Conservation (phyloP, 2,329 filamentous ascomycete species). For the Zarea fungicola region DNA sequence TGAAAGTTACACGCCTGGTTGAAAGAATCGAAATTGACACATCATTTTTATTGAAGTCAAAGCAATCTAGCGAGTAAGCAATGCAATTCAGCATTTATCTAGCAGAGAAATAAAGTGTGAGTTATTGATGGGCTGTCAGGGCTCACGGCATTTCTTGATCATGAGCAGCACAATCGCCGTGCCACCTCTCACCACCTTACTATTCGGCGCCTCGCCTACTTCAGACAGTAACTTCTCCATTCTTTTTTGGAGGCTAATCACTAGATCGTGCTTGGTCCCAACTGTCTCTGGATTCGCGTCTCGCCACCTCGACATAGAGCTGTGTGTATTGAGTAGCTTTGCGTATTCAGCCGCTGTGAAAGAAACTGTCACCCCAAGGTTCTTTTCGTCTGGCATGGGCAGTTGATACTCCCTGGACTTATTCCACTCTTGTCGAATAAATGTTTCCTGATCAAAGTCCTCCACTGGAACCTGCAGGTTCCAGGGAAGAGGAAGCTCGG, state of each 20-base stretch:
- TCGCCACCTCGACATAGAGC: slow-evolving; percentile 38
- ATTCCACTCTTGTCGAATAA: slow-evolving; percentile 40
- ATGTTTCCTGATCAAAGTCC: slow-evolving; percentile 34
- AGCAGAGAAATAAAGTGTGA: no score
- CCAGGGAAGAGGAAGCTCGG: slow-evolving; percentile 45
- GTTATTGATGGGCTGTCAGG: no score
- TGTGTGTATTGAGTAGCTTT: slow-evolving; percentile 31
- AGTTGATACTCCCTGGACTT: background rate
- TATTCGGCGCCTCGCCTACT: slow-evolving; percentile 6
- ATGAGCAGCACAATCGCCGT: background rate
- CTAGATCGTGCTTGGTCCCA: slow-evolving; percentile 35
- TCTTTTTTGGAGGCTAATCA: slow-evolving; percentile 15
- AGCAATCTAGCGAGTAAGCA: no score
- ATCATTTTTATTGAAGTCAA: no score
- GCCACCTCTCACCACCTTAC: background rate
- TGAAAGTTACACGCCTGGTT: no score
- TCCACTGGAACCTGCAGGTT: slow-evolving; percentile 25
- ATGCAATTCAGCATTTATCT: no score
- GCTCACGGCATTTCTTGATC: no score
- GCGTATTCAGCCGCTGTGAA: slow-evolving; percentile 25
- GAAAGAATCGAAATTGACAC: no score
- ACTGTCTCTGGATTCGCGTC: slow-evolving; percentile 36
- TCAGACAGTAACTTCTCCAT: background rate
- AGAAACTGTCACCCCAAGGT: background rate
- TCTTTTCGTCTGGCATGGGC: background rate